Evolutionary conservation across 306 rosid genomes (phyloP).

Genomic region (Medicago lupulina): DNA sequence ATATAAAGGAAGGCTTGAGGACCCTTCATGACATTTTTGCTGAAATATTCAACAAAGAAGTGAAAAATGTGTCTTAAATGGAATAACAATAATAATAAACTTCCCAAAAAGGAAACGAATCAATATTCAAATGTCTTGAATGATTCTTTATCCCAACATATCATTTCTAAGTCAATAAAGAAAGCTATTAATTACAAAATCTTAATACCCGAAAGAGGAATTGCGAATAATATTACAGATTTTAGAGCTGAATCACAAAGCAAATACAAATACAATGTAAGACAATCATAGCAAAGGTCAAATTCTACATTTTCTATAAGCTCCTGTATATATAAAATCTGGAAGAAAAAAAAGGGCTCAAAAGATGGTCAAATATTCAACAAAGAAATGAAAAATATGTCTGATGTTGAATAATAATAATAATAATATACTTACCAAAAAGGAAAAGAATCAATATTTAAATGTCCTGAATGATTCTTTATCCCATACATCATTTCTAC

Average conservation of each 20-base stretch:
- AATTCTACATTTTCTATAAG: background rate
- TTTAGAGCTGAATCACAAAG: conserved; percentile 34
- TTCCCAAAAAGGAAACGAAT: conserved; percentile 4
- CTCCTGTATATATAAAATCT: background rate
- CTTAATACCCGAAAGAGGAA: background rate
- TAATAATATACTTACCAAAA: background rate
- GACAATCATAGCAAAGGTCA: conserved; percentile 34
- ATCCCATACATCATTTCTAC: conserved; percentile 1
- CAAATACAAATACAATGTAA: conserved; percentile 37
- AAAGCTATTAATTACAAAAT: conserved; percentile 11
- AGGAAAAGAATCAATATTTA: background rate
- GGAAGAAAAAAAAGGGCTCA: background rate
- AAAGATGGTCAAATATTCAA: background rate
- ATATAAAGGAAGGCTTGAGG: background rate
- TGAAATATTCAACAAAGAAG: conserved; percentile 17
- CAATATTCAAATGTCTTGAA: conserved; percentile 11
- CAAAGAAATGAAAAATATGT: conserved; percentile 26
- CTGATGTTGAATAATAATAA: background rate
- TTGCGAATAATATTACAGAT: conserved; percentile 19
- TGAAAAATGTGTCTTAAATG: conserved; percentile 18
- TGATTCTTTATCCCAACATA: conserved; percentile 25
- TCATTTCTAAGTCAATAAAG: background rate
- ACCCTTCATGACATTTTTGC: conserved; percentile 3
- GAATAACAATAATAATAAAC: background rate
- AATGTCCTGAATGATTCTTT: conserved; percentile 29